Evolutionary conservation across 1,284 basidiomycete species (phyloP), one percentile per base, ranked within the genome.

Genomic region (Spongiforma sp.): DNA sequence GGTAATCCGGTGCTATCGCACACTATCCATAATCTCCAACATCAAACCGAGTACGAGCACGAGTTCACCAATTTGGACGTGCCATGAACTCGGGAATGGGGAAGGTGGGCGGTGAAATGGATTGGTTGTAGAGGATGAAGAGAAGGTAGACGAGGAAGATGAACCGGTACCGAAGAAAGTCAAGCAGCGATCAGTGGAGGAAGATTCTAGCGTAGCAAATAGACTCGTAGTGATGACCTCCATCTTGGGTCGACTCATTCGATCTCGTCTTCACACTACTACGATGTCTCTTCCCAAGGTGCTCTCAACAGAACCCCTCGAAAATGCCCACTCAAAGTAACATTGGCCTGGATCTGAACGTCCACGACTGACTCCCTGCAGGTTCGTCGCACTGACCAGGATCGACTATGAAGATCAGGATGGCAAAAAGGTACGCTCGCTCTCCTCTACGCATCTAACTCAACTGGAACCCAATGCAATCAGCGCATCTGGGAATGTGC

Each of bases 1-100:
- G n/a, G n/a, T n/a, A n/a, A n/a, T n/a, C n/a, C n/a, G n/a, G n/a
- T n/a, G n/a, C n/a, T n/a, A n/a, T n/a, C n/a, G n/a, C n/a, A n/a
- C n/a, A n/a, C n/a, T n/a, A 83, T 99, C 57, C 94, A 98, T 72
- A 91, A 88, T 65, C 78, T 99, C 33, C 87, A 96, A n/a, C 69
- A 89, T n/a, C n/a, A n/a, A 99, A 81, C 98, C 95, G 5, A 93
- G 89, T 68, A 87, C 86, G 24, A 94, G 91, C 59, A 83, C 90
- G n/a, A 89, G 92, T 67, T 80, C 99, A 34, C 97, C 97, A 2
- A 89, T 99, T 70, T 99, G 95, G 95, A 88, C 84, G 52, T 93
- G 91, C n/a, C n/a, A n/a, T 73, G 79, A 82, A 17, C 80, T 95
- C n/a, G 86, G 89, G 56, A 82, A 81, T 17, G 82, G 83, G 8